Evolutionary conservation across 495 filamentous ascomycete genomes (phyloP), one percentile per base, ranked within the genome.

Genomic region (Penicillium nucicola): DNA sequence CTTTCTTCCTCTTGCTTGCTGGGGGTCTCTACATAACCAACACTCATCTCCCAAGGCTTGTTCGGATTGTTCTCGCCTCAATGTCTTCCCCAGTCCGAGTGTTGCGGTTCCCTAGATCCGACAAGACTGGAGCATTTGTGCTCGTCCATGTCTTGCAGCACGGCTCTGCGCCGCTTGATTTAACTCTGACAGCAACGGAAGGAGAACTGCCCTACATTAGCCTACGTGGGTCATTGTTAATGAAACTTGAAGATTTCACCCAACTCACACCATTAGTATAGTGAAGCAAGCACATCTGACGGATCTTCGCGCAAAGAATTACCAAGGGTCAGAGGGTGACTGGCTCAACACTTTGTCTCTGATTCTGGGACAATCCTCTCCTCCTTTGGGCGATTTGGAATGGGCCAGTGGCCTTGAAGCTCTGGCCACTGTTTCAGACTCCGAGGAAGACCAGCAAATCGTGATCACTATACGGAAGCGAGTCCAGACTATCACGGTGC

Each of bases 131-230:
- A 7, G 58, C 70, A 5, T 84, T 77, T 62, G 71, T 88, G 3
- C 74, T 91, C 5, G 56, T 87, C 18, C 72, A 85, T 54, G 73
- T 85, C 30, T 59, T 61, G 1, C 63, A 66, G n/a, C 61, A 68
- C 8, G 78, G 77, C 11, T 58, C 72, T 14, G 68, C 66, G 4
- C 54, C 65, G 0, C 65, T 88, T 9, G 84, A 88, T 53, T 49
- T 89, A 42, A 80, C 78, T 42, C 67, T 92, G 28, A 69, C 79
- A 42, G 86, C 81, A 1, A 89, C 87, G n/a, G 86, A 92, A 58
- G 80, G 82, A 32, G 76, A 79, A 32, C 68, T 67, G 37, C 82
- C 84, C 6, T 92, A 84, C 62, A 65, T 70, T 17, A 62, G 77
- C 42, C 70, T 69, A 48, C 59, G 85, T 88, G 70, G 60, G 77